Conservation (phyloP, 371 early-diverging fungal species). For the Rhizoclosmatium hyalinum region DNA sequence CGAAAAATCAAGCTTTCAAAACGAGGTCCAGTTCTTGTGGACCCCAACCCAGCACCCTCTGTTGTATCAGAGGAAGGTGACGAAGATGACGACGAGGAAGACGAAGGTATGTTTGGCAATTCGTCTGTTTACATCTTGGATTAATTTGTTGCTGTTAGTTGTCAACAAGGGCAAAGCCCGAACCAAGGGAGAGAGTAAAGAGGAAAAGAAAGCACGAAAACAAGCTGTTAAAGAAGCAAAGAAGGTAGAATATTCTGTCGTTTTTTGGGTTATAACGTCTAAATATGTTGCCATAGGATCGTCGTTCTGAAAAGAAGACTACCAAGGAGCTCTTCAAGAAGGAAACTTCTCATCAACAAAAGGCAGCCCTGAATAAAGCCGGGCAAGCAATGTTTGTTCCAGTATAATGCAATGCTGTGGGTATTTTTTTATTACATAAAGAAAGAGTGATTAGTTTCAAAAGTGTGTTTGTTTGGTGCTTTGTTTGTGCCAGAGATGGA, state of each 20-base stretch:
- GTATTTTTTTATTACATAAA: not conserved
- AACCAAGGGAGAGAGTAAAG: constrained; percentile 77
- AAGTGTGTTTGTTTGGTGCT: not conserved
- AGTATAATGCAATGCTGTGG: not conserved
- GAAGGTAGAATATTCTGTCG: constrained; percentile 43
- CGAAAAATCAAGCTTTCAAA: constrained; percentile 41
- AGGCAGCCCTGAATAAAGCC: constrained; percentile 26
- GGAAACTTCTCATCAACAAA: constrained; percentile 54
- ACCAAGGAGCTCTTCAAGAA: constrained; percentile 75
- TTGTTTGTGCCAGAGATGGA: constrained; percentile 8
- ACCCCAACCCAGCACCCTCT: not conserved
- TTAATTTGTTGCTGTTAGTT: constrained; percentile 15
- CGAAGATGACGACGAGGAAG: constrained; percentile 25
- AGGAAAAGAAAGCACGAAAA: constrained; percentile 90
- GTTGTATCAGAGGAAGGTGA: constrained; percentile 14
- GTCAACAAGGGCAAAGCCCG: constrained; percentile 65
- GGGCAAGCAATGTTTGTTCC: constrained; percentile 35
- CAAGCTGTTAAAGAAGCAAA: constrained; percentile 76
- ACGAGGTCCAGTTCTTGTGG: constrained; percentile 44
- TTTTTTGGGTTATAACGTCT: constrained; percentile 1
- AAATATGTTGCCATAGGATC: constrained; percentile 1
- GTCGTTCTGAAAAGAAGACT: constrained; percentile 74
- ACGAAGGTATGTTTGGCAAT: too few relatives aligned
- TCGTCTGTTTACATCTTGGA: not conserved
- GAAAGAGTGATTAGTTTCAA: not conserved